Conservation (phyloP, 2,329 filamentous ascomycete species). For the Nothopassalora personata region DNA sequence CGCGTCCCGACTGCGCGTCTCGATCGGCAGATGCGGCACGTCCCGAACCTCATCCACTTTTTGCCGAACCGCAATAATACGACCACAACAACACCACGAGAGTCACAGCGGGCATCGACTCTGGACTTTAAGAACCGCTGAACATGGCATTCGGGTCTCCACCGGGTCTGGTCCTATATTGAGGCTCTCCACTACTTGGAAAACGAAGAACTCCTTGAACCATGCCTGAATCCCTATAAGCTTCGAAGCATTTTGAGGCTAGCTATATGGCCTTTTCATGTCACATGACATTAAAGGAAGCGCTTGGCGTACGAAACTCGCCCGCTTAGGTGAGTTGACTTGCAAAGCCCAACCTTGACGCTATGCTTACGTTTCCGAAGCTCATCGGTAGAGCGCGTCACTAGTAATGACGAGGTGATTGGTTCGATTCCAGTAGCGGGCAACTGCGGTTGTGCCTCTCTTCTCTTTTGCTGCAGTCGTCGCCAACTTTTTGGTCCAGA, state of each 20-base stretch:
- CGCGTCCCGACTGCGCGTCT: background rate
- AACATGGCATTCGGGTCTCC: too few relatives aligned
- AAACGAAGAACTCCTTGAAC: background rate
- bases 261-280: too few relatives aligned
- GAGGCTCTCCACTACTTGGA: background rate
- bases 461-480: background rate
- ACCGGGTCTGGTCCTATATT: too few relatives aligned
- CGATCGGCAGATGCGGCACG: background rate
- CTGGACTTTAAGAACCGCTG: too few relatives aligned
- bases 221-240: too few relatives aligned
- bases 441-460: background rate
- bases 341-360: too few relatives aligned
- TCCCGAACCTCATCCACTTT: background rate
- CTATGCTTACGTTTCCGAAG: background rate
- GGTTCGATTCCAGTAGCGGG: conserved; percentile 1
- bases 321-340: background rate
- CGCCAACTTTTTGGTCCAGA: background rate
- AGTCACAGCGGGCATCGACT: background rate
- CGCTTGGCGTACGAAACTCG: background rate
- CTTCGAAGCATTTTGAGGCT: too few relatives aligned
- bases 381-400: conserved; percentile 3
- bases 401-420: conserved; percentile 4
- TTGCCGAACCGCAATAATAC: background rate
- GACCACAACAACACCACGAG: background rate
- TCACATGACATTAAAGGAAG: background rate